A percentile compares a stretch with the other conserved stretches of the same genome.
Evolutionary conservation across 2,329 filamentous ascomycete genomes (phyloP).

Genomic region (Neofusicoccum ribis): DNA sequence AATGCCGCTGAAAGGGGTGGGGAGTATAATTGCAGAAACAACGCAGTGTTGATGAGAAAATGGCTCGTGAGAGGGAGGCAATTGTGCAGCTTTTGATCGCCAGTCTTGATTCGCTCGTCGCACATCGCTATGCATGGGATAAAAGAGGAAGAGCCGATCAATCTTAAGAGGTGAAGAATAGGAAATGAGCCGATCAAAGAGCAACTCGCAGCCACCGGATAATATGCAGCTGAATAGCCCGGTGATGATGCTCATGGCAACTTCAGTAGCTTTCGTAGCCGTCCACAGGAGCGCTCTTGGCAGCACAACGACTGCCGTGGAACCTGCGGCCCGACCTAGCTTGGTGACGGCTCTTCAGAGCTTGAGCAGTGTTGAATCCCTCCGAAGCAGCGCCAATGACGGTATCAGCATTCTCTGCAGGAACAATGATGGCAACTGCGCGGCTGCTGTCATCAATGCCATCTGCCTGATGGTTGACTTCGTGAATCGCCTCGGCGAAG

Average conservation of each 20-base stretch:
- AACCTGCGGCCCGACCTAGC: not conserved
- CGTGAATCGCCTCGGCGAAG: not conserved
- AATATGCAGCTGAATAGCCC: not conserved
- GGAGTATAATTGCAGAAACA: not conserved
- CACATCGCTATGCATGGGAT: conserved; percentile 9
- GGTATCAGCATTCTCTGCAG: not conserved
- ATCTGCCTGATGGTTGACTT: not conserved
- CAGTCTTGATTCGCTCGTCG: conserved; percentile 3
- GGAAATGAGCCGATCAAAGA: not conserved
- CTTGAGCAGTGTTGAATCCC: not conserved
- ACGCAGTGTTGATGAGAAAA: not conserved
- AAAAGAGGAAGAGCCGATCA: not conserved
- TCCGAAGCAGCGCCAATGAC: not conserved
- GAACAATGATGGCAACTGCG: not conserved
- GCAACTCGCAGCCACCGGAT: not conserved
- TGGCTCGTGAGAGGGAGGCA: not conserved
- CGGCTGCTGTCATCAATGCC: not conserved
- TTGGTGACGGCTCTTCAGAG: not conserved
- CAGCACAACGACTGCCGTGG: not conserved
- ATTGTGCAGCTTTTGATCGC: not conserved
- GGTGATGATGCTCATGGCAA: no score
- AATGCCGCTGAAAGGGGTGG: not conserved
- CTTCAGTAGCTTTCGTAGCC: not conserved
- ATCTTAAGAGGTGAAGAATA: not conserved
- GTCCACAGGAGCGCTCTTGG: not conserved